Conservation (phyloP, 2,329 filamentous ascomycete genomes). For the Trichoderma sp. region DNA sequence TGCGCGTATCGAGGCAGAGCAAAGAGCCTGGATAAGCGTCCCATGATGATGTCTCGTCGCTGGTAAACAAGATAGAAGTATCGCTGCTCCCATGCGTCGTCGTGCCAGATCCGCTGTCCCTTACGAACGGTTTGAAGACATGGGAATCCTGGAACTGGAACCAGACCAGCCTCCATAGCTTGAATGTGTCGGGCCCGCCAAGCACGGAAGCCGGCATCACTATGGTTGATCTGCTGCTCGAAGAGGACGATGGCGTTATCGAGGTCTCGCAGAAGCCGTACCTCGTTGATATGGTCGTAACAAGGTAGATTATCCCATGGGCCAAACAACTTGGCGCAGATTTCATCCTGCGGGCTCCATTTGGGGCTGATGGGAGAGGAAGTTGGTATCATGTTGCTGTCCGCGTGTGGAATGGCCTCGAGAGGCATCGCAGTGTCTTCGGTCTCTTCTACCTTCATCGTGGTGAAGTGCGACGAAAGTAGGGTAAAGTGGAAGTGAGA, state of each 20-base stretch:
- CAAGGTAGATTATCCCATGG: constrained; percentile 29
- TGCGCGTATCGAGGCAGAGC: constrained; percentile 19
- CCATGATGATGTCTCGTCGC: constrained; percentile 30
- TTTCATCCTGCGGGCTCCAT: constrained; percentile 21
- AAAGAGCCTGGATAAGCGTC: constrained; percentile 7
- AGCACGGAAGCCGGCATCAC: constrained; percentile 33
- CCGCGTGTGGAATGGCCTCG: background rate
- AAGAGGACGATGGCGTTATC: constrained; percentile 34
- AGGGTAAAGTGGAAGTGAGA: background rate
- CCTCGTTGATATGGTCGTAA: constrained; percentile 20
- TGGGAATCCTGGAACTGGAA: constrained; percentile 27
- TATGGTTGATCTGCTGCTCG: constrained; percentile 34
- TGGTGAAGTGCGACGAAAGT: background rate
- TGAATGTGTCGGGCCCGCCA: constrained; percentile 34
- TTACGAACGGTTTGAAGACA: constrained; percentile 20
- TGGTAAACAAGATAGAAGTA: constrained; percentile 35
- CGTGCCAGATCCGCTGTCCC: constrained; percentile 27
- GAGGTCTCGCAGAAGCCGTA: constrained; percentile 30
- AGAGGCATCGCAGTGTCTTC: background rate
- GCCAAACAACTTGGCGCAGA: constrained; percentile 27
- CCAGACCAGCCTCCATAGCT: constrained; percentile 33
- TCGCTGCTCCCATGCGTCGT: constrained; percentile 34
- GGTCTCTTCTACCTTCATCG: constrained; percentile 19
- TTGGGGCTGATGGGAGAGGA: constrained; percentile 1
- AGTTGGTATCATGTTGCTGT: background rate